phyloP scores from a whole-genome alignment of 2,329 filamentous ascomycete species.

The Nemania diffusa region DNA sequence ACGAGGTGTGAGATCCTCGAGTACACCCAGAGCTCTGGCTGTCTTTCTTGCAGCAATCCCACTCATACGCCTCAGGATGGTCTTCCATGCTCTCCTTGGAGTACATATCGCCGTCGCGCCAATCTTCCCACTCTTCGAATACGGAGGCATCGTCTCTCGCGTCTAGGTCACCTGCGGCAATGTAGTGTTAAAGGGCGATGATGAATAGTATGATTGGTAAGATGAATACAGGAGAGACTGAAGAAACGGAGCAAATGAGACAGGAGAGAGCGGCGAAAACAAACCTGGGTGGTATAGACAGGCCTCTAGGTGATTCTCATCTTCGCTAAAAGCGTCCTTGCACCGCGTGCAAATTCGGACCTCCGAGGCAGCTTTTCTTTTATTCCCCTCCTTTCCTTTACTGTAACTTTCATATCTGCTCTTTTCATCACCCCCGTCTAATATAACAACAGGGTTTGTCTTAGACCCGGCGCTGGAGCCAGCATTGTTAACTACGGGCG shows the following conservation, averaged over 20 bases:
- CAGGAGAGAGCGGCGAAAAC: background rate
- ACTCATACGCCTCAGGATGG: constrained; percentile 15
- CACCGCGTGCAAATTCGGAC: background rate
- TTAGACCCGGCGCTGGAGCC: no score
- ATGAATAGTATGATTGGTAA: background rate
- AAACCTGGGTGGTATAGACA: background rate
- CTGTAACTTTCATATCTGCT: background rate
- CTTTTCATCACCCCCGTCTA: no score
- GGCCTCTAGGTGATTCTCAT: background rate
- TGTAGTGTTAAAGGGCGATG: background rate
- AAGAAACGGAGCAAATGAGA: no score
- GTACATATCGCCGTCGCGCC: background rate
- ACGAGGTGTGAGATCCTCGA: background rate
- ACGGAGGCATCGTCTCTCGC: background rate
- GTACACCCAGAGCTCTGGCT: background rate
- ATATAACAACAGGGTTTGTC: background rate
- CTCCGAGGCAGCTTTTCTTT: background rate
- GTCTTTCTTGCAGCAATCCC: constrained; percentile 15
- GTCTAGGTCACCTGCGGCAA: background rate
- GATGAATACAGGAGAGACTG: background rate
- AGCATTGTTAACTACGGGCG: no score
- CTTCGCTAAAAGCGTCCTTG: background rate
- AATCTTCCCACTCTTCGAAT: constrained; percentile 15
- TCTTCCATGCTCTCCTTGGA: background rate
- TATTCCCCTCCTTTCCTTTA: background rate